Percentiles rank a stretch among this genome's conserved stretches.
phyloP scores from a whole-genome alignment of 371 early-diverging fungal species.

The Mucor circinelloides region DNA sequence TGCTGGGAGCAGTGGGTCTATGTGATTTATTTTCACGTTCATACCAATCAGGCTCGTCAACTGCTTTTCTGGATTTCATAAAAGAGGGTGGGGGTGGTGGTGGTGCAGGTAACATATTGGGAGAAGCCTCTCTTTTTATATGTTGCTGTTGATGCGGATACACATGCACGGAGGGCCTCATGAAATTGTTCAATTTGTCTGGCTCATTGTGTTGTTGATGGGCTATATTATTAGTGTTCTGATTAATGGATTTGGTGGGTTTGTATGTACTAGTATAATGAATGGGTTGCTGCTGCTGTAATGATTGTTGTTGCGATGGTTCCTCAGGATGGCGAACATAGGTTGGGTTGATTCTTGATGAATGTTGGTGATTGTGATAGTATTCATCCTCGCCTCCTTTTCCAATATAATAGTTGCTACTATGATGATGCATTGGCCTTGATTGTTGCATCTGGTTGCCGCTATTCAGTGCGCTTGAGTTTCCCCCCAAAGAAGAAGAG shows the following conservation, averaged over 20 bases:
- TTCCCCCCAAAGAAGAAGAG: background rate
- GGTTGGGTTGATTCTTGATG: conserved; percentile 8
- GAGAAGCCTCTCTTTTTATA: conserved; percentile 4
- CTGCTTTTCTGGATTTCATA: background rate
- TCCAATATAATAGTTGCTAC: background rate
- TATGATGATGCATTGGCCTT: conserved; percentile 2
- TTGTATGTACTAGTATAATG: conserved; percentile 13
- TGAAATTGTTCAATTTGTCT: background rate
- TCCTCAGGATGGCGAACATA: conserved; percentile 11
- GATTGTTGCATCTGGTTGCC: background rate
- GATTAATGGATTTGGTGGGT: background rate
- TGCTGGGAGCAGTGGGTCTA: background rate
- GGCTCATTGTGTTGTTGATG: background rate
- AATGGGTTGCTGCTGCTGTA: background rate
- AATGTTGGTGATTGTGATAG: conserved; percentile 1
- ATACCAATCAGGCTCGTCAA: conserved; percentile 16
- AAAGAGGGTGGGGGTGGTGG: background rate
- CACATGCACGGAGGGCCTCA: conserved; percentile 2
- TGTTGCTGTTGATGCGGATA: background rate
- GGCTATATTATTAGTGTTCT: background rate
- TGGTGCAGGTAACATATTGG: background rate
- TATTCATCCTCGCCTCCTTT: conserved; percentile 4
- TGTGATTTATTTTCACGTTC: conserved; percentile 7
- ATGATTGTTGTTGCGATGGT: background rate
- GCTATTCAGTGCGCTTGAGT: background rate